Evolutionary conservation across 2,329 filamentous ascomycete genomes (phyloP).

Genomic region (Thielaviopsis populi): DNA sequence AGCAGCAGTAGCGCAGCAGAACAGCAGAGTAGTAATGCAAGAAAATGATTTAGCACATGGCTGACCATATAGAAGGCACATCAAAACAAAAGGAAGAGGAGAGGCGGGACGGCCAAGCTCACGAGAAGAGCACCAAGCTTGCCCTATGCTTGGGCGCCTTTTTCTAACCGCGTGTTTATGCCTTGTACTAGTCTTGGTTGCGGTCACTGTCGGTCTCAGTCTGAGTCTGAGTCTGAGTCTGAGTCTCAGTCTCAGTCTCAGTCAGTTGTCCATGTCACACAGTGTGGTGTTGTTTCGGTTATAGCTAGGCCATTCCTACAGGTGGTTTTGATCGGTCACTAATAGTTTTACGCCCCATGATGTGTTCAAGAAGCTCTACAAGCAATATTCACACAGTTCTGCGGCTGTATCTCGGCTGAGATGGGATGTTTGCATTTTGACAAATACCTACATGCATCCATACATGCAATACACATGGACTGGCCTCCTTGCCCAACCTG

Average conservation of each 20-base stretch:
- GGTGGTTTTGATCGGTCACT: not conserved
- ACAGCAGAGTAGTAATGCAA: not conserved
- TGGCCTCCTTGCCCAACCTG: not conserved
- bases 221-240: slow-evolving; percentile 2
- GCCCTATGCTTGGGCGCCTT: too few relatives aligned
- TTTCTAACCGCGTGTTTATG: not conserved
- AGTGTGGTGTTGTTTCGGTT: not conserved
- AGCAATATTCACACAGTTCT: too few relatives aligned
- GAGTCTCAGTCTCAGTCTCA: slow-evolving; percentile 1
- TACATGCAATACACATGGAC: too few relatives aligned
- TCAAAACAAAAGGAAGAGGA: not conserved
- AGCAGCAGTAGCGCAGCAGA: too few relatives aligned
- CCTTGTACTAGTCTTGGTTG: not conserved
- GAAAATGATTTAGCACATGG: not conserved
- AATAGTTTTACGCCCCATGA: not conserved
- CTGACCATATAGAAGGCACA: not conserved
- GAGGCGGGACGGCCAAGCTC: not conserved
- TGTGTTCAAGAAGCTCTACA: too few relatives aligned
- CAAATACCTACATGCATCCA: too few relatives aligned
- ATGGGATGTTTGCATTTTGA: too few relatives aligned
- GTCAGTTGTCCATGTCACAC: not conserved
- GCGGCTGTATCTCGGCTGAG: too few relatives aligned
- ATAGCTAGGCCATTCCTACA: not conserved
- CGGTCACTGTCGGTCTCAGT: not conserved
- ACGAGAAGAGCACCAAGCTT: not conserved